These are phyloP conservation scores for Ophiostoma quercus DNA, from an alignment of 2,329 filamentous ascomycete genomes.

Conservation along the genomic window DNA sequence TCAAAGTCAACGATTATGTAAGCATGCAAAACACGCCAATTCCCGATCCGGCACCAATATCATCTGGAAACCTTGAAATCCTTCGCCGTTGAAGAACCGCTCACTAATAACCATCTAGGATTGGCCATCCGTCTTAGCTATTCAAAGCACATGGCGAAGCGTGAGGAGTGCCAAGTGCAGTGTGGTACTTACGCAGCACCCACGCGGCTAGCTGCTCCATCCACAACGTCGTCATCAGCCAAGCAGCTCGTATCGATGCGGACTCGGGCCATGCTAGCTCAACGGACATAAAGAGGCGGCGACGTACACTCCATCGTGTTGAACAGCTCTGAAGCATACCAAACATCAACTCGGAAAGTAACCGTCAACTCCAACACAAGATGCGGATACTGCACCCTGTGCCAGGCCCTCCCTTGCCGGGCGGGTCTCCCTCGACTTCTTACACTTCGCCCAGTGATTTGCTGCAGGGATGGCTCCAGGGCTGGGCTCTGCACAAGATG, in stretches of 20 bases:
- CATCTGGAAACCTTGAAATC: neutral
- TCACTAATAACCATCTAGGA: no score
- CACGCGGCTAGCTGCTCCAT: neutral
- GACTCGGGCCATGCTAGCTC: no score
- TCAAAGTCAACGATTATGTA: neutral
- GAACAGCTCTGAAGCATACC: neutral
- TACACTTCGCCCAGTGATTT: neutral
- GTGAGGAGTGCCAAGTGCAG: neutral
- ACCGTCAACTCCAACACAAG: neutral
- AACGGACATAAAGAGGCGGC: neutral
- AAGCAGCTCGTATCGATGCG: neutral
- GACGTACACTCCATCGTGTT: neutral
- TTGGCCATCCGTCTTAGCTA: neutral
- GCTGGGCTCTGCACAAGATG: neutral
- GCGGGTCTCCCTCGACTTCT: neutral
- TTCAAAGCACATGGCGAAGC: neutral
- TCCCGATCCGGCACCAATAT: neutral
- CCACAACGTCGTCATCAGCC: neutral
- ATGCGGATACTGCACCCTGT: neutral
- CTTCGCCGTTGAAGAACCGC: neutral
- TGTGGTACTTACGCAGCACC: neutral
- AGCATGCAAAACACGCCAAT: neutral
- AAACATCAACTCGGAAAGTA: neutral
- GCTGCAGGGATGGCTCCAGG: neutral
- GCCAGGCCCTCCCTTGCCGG: neutral